These are phyloP conservation scores for Zalerion maritima DNA, from an alignment of 495 filamentous ascomycete genomes.

Conservation along the genomic window DNA sequence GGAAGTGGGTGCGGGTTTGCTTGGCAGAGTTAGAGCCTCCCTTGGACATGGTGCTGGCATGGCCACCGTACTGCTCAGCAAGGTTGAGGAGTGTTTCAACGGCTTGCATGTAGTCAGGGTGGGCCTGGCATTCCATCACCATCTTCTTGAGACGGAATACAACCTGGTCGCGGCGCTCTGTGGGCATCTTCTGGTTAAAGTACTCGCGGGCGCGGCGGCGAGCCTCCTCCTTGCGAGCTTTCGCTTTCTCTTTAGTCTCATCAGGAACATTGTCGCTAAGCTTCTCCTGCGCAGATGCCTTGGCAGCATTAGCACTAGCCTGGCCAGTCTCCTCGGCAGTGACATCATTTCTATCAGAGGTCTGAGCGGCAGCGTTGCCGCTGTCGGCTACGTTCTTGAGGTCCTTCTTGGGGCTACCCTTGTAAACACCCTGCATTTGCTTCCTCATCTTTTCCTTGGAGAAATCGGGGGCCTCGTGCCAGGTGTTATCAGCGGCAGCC, in stretches of 20 bases:
- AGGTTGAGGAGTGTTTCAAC: conserved; percentile 71
- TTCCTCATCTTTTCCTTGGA: conserved; percentile 54
- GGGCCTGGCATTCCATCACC: conserved; percentile 87
- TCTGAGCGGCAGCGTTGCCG: conserved; percentile 11
- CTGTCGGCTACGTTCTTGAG: conserved; percentile 20
- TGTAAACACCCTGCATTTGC: conserved; percentile 45
- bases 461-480: conserved; percentile 80
- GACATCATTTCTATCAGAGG: conserved; percentile 12
- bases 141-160: conserved; percentile 96
- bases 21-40: conserved; percentile 53
- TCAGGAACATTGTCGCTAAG: conserved; percentile 40
- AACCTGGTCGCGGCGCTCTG: conserved; percentile 86
- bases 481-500: conserved; percentile 77
- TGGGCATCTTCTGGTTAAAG: conserved; percentile 66
- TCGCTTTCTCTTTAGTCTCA: conserved; percentile 45
- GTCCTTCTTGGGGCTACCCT: conserved; percentile 41
- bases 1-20: conserved; percentile 50
- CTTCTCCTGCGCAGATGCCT: conserved; percentile 33
- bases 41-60: conserved; percentile 46
- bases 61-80: conserved; percentile 74
- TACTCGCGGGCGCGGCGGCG: conserved; percentile 54
- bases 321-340: conserved; percentile 38
- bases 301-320: conserved; percentile 33
- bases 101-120: conserved; percentile 80
- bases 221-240: conserved; percentile 24